Conservation (phyloP, 2,329 filamentous ascomycete species). For the Sarocladiaceae sp. region DNA sequence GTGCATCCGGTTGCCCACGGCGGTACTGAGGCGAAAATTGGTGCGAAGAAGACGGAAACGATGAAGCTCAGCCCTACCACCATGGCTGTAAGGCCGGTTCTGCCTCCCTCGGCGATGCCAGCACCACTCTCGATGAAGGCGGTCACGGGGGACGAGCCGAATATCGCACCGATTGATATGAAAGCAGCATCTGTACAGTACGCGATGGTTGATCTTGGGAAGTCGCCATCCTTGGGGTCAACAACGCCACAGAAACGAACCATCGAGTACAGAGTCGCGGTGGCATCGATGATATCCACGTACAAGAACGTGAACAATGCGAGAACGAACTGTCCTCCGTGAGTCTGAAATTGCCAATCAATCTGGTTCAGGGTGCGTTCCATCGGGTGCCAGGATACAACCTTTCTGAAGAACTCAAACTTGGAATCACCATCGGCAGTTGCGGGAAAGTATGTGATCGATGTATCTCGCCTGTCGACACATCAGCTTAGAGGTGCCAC, state of each 20-base stretch:
- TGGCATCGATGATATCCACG: slow-evolving; percentile 75
- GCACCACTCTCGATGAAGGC: slow-evolving; percentile 74
- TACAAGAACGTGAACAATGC: slow-evolving; percentile 76
- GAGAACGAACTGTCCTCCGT: slow-evolving; percentile 60
- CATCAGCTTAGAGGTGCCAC: slow-evolving; percentile 13
- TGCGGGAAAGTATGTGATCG: slow-evolving; percentile 70
- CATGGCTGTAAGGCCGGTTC: slow-evolving; percentile 69
- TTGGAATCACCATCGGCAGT: slow-evolving; percentile 58
- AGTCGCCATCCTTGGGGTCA: slow-evolving; percentile 67
- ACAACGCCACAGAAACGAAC: slow-evolving; percentile 67
- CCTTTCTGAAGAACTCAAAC: slow-evolving; percentile 69
- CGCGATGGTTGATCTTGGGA: slow-evolving; percentile 78
- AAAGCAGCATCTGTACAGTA: slow-evolving; percentile 69
- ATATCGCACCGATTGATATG: slow-evolving; percentile 66
- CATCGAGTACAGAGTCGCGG: slow-evolving; percentile 78
- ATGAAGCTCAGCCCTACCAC: slow-evolving; percentile 67
- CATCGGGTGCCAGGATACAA: slow-evolving; percentile 70
- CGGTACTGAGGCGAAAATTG: slow-evolving; percentile 72
- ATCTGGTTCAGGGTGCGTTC: slow-evolving; percentile 57
- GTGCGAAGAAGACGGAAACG: slow-evolving; percentile 69
- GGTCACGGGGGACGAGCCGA: slow-evolving; percentile 68
- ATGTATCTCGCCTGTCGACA: slow-evolving; percentile 51
- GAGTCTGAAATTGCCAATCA: slow-evolving; percentile 57
- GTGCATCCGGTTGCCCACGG: slow-evolving; percentile 76
- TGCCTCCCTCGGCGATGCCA: slow-evolving; percentile 70